Evolutionary conservation across 345 rosid species (phyloP), one percentile per base, ranked within the genome.

Genomic region (Aquilaria yunnanensis): DNA sequence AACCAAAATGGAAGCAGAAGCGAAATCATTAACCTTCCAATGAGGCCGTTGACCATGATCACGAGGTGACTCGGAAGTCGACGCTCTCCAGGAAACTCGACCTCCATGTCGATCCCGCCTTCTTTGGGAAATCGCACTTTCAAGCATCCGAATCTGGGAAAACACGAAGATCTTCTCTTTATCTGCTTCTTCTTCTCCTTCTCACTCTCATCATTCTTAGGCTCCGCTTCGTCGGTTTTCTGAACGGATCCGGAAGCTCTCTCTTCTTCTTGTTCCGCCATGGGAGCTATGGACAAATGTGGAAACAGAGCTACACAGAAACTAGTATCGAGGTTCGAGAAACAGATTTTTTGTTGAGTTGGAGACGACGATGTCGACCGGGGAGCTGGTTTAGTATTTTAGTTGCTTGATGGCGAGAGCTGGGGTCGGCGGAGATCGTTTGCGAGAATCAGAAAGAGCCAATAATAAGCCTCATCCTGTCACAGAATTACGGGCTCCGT

Each of bases 41-140:
- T 75, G 51, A 92, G 78, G 69, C 98, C 98, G 64, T 89, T 89
- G 68, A 87, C 92, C 95, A 78, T 87, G 59, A 89, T 67, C 71
- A 92, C 86, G 2, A 92, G 81, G 66, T 92, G 98, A 71, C 78
- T 60, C 5, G 92, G 89, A 64, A 54, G 47, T 6, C 75, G 12
- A 30, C 51, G 75, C 71, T 79, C 76, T 30, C 81, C 84, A n/a
- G 66, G 71, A 23, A 61, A 71, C 13, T 79, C 80, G n/a, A 77
- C 78, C 59, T 68, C 71, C 75, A 73, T 65, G 60, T 85, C 92
- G 10, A 83, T 70, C 68, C 77, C 82, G 16, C 84, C 86, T 4
- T 65, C 66, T 55, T 75, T 67, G 41, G 79, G 81, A 9, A 73
- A 55, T 59, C 79, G 70, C 46, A 77, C 67, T 69, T 69, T 78